Conservation (phyloP, 192 early-diverging fungal species). For the Backusella psychrophila region DNA sequence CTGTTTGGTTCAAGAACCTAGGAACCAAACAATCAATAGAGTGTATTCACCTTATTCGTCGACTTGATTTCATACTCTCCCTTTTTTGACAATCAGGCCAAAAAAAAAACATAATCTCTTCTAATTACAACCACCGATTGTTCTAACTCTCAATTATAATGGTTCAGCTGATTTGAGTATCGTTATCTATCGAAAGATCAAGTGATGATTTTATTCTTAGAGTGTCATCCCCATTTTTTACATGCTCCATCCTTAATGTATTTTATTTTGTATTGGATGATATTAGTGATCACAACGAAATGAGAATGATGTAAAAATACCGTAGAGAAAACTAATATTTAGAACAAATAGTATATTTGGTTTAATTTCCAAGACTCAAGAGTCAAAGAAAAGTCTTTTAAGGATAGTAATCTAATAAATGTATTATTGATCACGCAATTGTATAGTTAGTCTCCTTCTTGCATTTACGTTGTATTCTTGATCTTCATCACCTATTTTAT, state of each 20-base stretch:
- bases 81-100: not conserved
- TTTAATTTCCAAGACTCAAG: no score
- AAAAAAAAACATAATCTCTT: not conserved
- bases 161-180: not conserved
- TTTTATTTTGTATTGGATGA: no score
- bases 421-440: no score
- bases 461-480: no score
- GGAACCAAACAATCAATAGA: not conserved
- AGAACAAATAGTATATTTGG: no score
- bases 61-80: not conserved
- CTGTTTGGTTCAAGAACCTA: not conserved
- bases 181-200: not conserved
- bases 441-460: no score
- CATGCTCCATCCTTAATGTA: not conserved
- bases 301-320: no score
- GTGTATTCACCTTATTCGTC: not conserved
- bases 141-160: not conserved
- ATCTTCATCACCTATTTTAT: no score
- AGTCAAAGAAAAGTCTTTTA: no score
- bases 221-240: not conserved
- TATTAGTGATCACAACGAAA: no score
- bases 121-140: not conserved
- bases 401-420: no score
- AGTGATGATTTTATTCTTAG: not conserved
- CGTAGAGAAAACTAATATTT: no score